Conservation (phyloP, 371 early-diverging fungal species). For the Mortierella sp. region DNA sequence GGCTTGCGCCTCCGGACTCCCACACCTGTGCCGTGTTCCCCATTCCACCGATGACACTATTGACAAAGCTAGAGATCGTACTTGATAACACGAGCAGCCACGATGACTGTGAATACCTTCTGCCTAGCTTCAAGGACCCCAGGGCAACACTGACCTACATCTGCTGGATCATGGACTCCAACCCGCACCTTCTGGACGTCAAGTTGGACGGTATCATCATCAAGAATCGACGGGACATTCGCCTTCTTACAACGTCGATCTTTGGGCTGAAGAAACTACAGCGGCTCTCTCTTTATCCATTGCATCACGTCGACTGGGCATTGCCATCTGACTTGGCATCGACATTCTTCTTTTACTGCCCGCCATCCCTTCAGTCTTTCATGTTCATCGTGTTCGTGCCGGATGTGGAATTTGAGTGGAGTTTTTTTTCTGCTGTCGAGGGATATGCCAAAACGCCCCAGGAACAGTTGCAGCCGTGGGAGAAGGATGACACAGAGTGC, state of each 20-base stretch:
- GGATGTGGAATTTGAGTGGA: too few species aligned
- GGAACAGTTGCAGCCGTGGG: neutral
- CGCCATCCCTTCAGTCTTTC: neutral
- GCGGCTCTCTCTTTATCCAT: neutral
- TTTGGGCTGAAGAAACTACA: neutral
- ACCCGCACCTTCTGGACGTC: neutral
- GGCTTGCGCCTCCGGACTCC: neutral
- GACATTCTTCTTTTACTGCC: neutral
- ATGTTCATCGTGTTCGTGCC: too few species aligned
- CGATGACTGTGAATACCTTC: neutral
- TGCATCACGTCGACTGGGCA: too few species aligned
- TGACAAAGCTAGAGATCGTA: neutral
- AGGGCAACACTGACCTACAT: neutral
- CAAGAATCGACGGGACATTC: neutral
- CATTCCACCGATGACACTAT: neutral
- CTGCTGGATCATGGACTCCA: neutral
- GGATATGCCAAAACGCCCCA: too few species aligned
- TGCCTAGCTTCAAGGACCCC: neutral
- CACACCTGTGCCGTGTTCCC: neutral
- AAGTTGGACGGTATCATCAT: neutral
- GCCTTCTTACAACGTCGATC: neutral
- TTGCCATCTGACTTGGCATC: too few species aligned
- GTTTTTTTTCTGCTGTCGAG: too few species aligned
- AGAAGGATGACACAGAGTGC: neutral
- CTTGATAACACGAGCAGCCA: too few species aligned